phyloP scores from a whole-genome alignment of 2,329 filamentous ascomycete genomes.

The Aspergillus sojae region DNA sequence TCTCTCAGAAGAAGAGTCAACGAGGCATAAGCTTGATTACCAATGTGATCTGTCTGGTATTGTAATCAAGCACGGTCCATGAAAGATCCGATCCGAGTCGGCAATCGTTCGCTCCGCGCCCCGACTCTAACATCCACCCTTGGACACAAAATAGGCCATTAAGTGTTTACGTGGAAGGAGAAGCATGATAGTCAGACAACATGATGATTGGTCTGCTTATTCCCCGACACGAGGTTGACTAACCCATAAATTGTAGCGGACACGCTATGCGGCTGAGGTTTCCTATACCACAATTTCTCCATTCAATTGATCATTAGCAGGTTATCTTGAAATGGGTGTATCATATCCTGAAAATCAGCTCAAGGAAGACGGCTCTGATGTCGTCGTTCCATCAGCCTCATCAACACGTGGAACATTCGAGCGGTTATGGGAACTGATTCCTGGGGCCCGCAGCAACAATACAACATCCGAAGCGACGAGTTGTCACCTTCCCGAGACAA shows the following conservation, averaged over 20 bases:
- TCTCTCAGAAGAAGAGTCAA: not conserved
- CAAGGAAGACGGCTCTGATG: conserved; percentile 4
- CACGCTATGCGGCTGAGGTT: not conserved
- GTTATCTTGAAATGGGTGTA: not conserved
- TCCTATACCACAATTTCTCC: not conserved
- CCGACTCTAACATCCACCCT: not conserved
- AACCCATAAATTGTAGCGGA: not conserved
- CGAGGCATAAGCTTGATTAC: not conserved
- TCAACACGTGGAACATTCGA: conserved; percentile 7
- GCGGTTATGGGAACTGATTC: conserved; percentile 16
- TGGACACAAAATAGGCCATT: not conserved
- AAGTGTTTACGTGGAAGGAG: not conserved
- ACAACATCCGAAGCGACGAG: not conserved
- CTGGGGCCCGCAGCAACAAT: not conserved
- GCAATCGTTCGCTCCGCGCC: conserved; percentile 3
- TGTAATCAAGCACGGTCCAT: not conserved
- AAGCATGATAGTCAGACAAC: not conserved
- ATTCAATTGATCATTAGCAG: not conserved
- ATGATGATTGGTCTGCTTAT: not conserved
- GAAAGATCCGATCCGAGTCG: conserved; percentile 2
- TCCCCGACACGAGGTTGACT: not conserved
- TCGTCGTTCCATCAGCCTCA: conserved; percentile 3
- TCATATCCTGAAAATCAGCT: conserved; percentile 1
- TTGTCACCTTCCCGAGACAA: conserved; percentile 21
- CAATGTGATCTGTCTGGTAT: not conserved